Base-by-base conservation (phyloP, 2,329 filamentous ascomycete species). In the Trichoderma breve region DNA sequence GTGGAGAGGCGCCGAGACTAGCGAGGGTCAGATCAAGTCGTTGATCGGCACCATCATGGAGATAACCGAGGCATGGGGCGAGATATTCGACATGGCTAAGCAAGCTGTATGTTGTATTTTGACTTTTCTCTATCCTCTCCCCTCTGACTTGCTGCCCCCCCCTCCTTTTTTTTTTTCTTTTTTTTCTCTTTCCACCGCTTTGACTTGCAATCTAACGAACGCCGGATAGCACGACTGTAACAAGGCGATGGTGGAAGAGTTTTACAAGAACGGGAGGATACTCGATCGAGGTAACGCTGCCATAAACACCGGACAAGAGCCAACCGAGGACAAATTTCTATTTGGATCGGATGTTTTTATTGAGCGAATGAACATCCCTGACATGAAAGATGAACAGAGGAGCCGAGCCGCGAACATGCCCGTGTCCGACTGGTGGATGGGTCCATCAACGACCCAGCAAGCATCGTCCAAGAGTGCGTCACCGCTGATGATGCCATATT, bases 41-140 rank as follows among this genome's bases (percentile, higher is more conserved):
- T 74, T 83, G 24, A 79, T 83, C 34, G 74, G 79, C 57, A 78
- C 76, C 15, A 78, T 82, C 7, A 75, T 83, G 71, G 76, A 75
- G 39, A 76, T 82, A 8, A 79, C 79, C 15, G 76, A 80, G 51
- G 79, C 80, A 2, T 81, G 81, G 77, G 77, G 76, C 36, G 73
- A 76, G 15, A 74, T 81, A 18, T 75, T 80, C 53, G 74, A 73
- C 47, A 76, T 77, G 28, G 77, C 76, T 8, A 75, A 78, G 62
- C 76, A 79, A 65, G 76, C 75, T 53, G 79, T 80, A 76, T 53
- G 76, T 75, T 24, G 11, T 24, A 32, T 28, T 9, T 12, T 36
- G 12, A 21, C 15, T 24, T 24, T 24, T 24, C 24, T 24, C 24
- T 24, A 24, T 24, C 24, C 24, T 24, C 24, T 24, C 24, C 24